phyloP scores from a whole-genome alignment of 306 rosid species.

The Quercus agrifolia region DNA sequence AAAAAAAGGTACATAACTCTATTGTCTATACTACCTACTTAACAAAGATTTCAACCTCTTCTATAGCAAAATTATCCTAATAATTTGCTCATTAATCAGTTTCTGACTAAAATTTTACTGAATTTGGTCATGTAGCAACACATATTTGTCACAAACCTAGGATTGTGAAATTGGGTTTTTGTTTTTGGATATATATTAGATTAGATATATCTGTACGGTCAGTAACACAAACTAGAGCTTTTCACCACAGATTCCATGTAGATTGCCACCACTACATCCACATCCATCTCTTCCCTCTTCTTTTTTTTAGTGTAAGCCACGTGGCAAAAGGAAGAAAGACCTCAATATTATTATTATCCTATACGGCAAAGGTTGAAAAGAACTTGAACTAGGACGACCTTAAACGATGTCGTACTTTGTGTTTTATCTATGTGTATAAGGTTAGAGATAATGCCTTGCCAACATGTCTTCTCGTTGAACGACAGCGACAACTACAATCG shows the following conservation, averaged over 20 bases:
- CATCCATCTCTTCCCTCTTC: not conserved
- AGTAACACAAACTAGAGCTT: not conserved
- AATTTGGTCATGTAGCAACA: not conserved
- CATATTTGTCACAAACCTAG: not conserved
- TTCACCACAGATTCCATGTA: slow-evolving; percentile 13
- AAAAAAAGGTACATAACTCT: too few species aligned
- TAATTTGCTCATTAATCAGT: not conserved
- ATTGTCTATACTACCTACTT: not conserved
- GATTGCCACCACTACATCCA: slow-evolving; percentile 17
- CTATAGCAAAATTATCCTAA: not conserved
- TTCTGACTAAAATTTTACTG: too few species aligned
- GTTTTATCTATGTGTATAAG: not conserved
- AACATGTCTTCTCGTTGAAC: slow-evolving; percentile 15
- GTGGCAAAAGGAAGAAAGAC: slow-evolving; percentile 13
- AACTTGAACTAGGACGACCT: not conserved
- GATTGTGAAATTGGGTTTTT: not conserved
- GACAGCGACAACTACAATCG: slow-evolving; percentile 24
- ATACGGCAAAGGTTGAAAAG: not conserved
- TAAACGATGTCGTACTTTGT: not conserved
- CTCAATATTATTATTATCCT: not conserved
- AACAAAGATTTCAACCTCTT: not conserved
- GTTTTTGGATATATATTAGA: not conserved
- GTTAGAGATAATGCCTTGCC: not conserved
- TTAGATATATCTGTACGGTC: not conserved
- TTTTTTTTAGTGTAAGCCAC: not conserved